phyloP scores from a whole-genome alignment of 179 eudicot genomes.

The Patellifolia procumbens region DNA sequence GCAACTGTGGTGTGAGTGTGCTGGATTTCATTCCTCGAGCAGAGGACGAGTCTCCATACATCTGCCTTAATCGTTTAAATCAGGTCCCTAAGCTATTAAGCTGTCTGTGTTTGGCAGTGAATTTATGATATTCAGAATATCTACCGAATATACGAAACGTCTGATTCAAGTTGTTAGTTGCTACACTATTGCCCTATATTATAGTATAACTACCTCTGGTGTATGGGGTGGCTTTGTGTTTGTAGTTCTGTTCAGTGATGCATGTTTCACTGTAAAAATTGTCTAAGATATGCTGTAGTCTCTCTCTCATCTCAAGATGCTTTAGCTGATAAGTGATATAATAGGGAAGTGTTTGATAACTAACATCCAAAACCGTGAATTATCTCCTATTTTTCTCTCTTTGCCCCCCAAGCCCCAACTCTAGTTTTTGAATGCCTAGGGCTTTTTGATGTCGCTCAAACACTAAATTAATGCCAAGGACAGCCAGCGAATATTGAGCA shows the following conservation, averaged over 20 bases:
- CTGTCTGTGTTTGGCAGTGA: not conserved
- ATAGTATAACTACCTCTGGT: not conserved
- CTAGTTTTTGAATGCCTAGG: not conserved
- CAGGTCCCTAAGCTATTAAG: slow-evolving; percentile 54
- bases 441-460: not conserved
- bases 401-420: not conserved
- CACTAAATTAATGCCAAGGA: not conserved
- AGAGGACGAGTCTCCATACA: slow-evolving; percentile 59
- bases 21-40: slow-evolving; percentile 75
- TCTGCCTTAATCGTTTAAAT: slow-evolving; percentile 89
- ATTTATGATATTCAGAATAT: not conserved
- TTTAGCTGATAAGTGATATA: not conserved
- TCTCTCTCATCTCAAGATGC: not conserved
- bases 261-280: not conserved
- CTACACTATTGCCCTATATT: not conserved
- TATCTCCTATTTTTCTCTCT: not conserved
- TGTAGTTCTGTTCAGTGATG: not conserved
- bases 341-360: not conserved
- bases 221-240: not conserved
- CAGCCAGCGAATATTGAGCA: not conserved
- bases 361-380: not conserved
- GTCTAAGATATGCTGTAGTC: not conserved
- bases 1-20: slow-evolving; percentile 98
- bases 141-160: not conserved
- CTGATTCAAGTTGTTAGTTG: not conserved